These are phyloP conservation scores for Myxozyma melibiosi DNA, from an alignment of 805 yeast species.

Conservation along the genomic window DNA sequence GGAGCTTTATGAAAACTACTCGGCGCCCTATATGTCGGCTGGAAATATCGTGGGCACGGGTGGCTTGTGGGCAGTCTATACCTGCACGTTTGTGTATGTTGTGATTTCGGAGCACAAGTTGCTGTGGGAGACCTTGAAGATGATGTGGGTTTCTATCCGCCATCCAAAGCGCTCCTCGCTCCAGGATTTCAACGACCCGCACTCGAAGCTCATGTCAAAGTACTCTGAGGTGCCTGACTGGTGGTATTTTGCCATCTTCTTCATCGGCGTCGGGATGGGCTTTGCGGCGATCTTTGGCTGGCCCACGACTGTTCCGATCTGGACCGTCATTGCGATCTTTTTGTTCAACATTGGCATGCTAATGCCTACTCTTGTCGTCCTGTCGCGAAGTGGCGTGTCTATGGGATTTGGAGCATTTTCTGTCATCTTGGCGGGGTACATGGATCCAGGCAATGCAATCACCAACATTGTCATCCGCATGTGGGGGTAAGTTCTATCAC, in stretches of 20 bases:
- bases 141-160: conserved; percentile 13
- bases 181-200: conserved; percentile 39
- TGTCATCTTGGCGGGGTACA: conserved; percentile 20
- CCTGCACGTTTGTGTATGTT: conserved; percentile 10
- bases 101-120: conserved; percentile 12
- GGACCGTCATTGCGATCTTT: conserved; percentile 38
- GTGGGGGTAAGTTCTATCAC: conserved; percentile 56
- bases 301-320: conserved; percentile 44
- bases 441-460: conserved; percentile 53
- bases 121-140: conserved; percentile 45
- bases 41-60: conserved; percentile 49
- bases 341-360: conserved; percentile 39
- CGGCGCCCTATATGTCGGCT: conserved; percentile 60
- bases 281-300: conserved; percentile 41
- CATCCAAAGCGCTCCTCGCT: conserved; percentile 38
- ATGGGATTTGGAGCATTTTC: conserved; percentile 43
- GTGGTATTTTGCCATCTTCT: conserved; percentile 47
- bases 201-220: conserved; percentile 7
- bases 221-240: conserved; percentile 44
- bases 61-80: conserved; percentile 9
- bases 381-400: conserved; percentile 47
- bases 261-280: conserved; percentile 50
- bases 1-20: conserved; percentile 55
- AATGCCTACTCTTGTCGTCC: conserved; percentile 39
- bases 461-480: conserved; percentile 57